A percentile compares a stretch with the other conserved stretches of the same genome.
Evolutionary conservation across 768 basidiomycete species (phyloP).

Genomic region (Fomitopsis pulvina): DNA sequence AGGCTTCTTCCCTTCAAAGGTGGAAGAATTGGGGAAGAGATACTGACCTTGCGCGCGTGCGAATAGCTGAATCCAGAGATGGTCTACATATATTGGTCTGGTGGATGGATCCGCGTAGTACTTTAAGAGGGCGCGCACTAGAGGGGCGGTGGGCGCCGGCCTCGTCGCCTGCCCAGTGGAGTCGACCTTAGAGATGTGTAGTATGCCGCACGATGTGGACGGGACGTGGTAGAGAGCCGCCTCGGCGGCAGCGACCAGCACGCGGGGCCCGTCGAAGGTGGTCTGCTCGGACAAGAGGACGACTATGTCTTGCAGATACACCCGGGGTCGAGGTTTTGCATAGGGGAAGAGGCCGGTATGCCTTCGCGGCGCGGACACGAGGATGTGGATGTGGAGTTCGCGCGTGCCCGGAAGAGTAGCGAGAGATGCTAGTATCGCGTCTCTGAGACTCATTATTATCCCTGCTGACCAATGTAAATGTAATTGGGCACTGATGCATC

Average conservation of each 20-base stretch:
- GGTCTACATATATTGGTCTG: constrained; percentile 46
- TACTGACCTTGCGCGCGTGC: constrained; percentile 90
- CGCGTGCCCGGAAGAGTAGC: constrained; percentile 56
- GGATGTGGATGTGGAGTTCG: constrained; percentile 68
- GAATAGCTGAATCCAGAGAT: constrained; percentile 82
- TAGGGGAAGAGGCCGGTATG: constrained; percentile 70
- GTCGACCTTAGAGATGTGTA: constrained; percentile 95
- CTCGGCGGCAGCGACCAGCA: constrained; percentile 78
- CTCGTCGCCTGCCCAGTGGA: constrained; percentile 69
- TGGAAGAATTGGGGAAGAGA: constrained; percentile 83
- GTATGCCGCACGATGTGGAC: constrained; percentile 55
- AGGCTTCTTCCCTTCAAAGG: constrained; percentile 62
- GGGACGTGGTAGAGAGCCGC: constrained; percentile 71
- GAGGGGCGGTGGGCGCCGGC: constrained; percentile 62
- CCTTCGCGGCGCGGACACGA: constrained; percentile 63
- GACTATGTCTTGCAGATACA: constrained; percentile 71
- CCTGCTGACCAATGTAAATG: neutral
- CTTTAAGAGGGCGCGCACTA: constrained; percentile 59
- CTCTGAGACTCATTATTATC: constrained; percentile 39
- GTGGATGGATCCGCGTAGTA: constrained; percentile 61
- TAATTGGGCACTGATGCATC: neutral
- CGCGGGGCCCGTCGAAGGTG: constrained; percentile 38
- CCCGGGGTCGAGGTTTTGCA: constrained; percentile 55
- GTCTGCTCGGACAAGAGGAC: constrained; percentile 65
- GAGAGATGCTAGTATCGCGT: constrained; percentile 54